Conservation (phyloP, 768 basidiomycete species). For the Termitomyces sp. region DNA sequence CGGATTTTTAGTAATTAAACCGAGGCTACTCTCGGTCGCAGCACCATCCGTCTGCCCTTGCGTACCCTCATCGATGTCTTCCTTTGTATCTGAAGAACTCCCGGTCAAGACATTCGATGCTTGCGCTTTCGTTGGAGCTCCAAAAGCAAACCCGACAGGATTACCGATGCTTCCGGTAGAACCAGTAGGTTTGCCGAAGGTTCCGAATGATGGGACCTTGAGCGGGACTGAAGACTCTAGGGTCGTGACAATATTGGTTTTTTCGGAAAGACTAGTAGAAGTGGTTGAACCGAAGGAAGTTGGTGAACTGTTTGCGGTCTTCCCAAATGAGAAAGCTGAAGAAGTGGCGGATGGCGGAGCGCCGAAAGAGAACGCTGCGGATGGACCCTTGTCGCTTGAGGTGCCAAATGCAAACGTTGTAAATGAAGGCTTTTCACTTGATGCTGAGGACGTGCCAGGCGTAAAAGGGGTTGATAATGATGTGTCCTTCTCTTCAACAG, state of each 20-base stretch:
- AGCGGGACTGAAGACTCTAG: slow-evolving; percentile 2
- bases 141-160: slow-evolving; percentile 61
- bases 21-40: slow-evolving; percentile 20
- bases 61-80: slow-evolving; percentile 5
- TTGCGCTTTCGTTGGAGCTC: slow-evolving; percentile 29
- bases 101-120: slow-evolving; percentile 3
- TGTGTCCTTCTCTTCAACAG: not conserved
- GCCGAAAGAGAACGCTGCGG: slow-evolving; percentile 4
- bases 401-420: not conserved
- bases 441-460: not conserved
- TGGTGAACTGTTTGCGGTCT: not conserved
- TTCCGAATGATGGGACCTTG: slow-evolving; percentile 22
- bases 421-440: not conserved
- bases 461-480: not conserved
- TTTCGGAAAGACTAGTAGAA: slow-evolving; percentile 1
- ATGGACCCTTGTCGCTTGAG: not conserved
- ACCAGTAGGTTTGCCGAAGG: slow-evolving; percentile 26
- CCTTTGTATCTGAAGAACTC: slow-evolving; percentile 4
- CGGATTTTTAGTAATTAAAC: slow-evolving; percentile 22
- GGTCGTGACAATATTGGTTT: not conserved
- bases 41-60: slow-evolving; percentile 12
- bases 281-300: not conserved
- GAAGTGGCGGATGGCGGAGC: not conserved
- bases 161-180: slow-evolving; percentile 50
- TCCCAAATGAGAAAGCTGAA: slow-evolving; percentile 3